A percentile compares a stretch with the other conserved stretches of the same genome.
Conservation (phyloP, 1,284 basidiomycete genomes). For the Trichosporon coremiiforme region DNA sequence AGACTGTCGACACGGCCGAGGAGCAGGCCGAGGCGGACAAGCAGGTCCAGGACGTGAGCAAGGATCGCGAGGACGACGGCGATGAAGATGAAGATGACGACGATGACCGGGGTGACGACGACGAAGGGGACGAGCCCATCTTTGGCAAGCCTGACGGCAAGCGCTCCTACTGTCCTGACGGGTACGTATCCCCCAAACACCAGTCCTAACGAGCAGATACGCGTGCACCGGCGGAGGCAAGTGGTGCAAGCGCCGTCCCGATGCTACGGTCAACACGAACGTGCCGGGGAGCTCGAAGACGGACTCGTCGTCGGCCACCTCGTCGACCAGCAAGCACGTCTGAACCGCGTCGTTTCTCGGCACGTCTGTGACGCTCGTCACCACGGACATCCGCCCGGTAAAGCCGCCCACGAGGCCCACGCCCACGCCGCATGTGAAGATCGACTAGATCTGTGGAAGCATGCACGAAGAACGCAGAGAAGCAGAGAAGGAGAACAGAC, state of each 20-base stretch:
- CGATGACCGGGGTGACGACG: neutral
- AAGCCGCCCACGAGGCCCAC: too few species aligned
- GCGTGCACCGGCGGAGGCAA: neutral
- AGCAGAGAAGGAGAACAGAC: too few species aligned
- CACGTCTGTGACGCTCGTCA: too few species aligned
- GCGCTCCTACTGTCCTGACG: constrained; percentile 10
- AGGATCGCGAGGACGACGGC: neutral
- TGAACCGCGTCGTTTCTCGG: neutral
- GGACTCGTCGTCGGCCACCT: too few species aligned
- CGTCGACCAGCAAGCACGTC: neutral
- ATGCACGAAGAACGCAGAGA: too few species aligned
- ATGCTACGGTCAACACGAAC: constrained; percentile 10
- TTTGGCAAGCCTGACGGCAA: neutral
- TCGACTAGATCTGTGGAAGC: neutral
- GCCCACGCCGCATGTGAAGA: neutral
- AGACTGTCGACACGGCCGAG: too few species aligned
- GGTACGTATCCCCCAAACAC: neutral
- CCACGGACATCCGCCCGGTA: too few species aligned
- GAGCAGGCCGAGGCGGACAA: constrained; percentile 5
- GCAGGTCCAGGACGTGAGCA: neutral
- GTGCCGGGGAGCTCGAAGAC: neutral
- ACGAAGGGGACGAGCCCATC: constrained; percentile 1
- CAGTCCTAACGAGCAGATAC: neutral
- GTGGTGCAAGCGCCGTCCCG: constrained; percentile 8
- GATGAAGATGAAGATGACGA: neutral